Evolutionary conservation across 306 rosid species (phyloP), one percentile per base, ranked within the genome.

Genomic region (Gleditsia sinensis): DNA sequence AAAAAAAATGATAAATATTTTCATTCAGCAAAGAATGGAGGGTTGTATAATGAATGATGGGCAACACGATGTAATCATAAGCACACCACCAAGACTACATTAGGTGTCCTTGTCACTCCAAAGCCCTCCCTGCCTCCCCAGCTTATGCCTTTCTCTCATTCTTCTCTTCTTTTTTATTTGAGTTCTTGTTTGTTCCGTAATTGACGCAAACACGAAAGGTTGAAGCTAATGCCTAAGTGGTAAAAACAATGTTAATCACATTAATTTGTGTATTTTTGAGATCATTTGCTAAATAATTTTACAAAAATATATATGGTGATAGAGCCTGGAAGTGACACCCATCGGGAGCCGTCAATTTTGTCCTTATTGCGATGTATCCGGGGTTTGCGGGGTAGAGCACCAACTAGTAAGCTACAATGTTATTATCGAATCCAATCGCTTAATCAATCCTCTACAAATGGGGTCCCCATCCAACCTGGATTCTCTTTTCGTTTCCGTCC

Each of bases 31-130:
- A n/a, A n/a, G n/a, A n/a, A n/a, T n/a, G n/a, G n/a, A n/a, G n/a
- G n/a, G n/a, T n/a, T n/a, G n/a, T n/a, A n/a, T 32, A 4, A 45
- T 46, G 60, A 63, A 23, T 62, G 51, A 66, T 73, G 77, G 58
- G 21, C 28, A 51, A 28, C 72, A 60, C 81, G 66, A 37, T 45
- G 54, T 6, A 58, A 46, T 58, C 21, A 68, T 43, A 75, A 42
- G 69, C 60, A 59, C 69, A 7, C 49, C 77, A 59, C 34, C n/a
- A n/a, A n/a, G 30, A 45, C 46, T 57, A 19, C 3, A 17, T n/a
- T 17, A n/a, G n/a, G 11, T 13, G 39, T 14, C 39, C 39, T 54
- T 71, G 21, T 30, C 20, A 5, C n/a, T n/a, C n/a, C n/a, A n/a
- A n/a, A n/a, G n/a, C n/a, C n/a, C n/a, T n/a, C n/a, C n/a, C n/a